These are phyloP conservation scores for Cladophialophora yegresii DNA, from an alignment of 2,329 filamentous ascomycete genomes.

Conservation along the genomic window DNA sequence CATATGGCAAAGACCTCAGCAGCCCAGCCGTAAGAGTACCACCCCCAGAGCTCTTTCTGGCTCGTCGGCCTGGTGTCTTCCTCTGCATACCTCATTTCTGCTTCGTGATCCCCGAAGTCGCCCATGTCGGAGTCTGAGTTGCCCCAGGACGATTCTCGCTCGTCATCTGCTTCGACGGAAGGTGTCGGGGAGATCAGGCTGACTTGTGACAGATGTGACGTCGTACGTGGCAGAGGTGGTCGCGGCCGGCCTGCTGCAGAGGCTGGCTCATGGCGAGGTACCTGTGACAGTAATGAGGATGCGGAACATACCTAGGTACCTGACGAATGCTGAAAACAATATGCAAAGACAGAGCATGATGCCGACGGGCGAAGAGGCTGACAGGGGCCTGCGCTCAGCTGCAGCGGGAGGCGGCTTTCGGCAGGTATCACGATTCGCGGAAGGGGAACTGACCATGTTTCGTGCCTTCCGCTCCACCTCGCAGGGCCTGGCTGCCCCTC, in stretches of 20 bases:
- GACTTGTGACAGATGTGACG: slow-evolving; percentile 50
- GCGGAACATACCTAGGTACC: neutral
- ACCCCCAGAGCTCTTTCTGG: slow-evolving; percentile 81
- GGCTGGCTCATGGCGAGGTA: slow-evolving; percentile 34
- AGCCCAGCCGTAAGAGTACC: slow-evolving; percentile 96
- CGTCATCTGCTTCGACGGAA: slow-evolving; percentile 70
- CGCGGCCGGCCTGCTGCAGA: slow-evolving; percentile 20
- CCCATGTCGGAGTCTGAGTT: slow-evolving; percentile 43
- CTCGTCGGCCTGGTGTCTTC: slow-evolving; percentile 91
- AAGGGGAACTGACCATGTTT: slow-evolving; percentile 16
- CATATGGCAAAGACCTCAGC: slow-evolving; percentile 96
- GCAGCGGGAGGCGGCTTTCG: slow-evolving; percentile 10
- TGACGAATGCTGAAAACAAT: neutral
- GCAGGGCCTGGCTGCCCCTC: slow-evolving; percentile 6
- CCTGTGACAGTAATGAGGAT: slow-evolving; percentile 29
- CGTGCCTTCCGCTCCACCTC: slow-evolving; percentile 8
- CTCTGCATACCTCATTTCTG: slow-evolving; percentile 64
- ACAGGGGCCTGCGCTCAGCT: slow-evolving; percentile 4
- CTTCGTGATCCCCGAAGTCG: slow-evolving; percentile 34
- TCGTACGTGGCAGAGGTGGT: slow-evolving; percentile 26
- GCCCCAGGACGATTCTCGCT: slow-evolving; percentile 42
- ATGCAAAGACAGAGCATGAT: neutral
- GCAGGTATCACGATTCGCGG: slow-evolving; percentile 17
- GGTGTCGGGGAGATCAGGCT: slow-evolving; percentile 62
- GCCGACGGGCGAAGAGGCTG: neutral